Percentiles rank a stretch among this genome's conserved stretches.
These are phyloP conservation scores for Oenanthe javanica DNA, from an alignment of 140 eudicot species.

Conservation along the genomic window DNA sequence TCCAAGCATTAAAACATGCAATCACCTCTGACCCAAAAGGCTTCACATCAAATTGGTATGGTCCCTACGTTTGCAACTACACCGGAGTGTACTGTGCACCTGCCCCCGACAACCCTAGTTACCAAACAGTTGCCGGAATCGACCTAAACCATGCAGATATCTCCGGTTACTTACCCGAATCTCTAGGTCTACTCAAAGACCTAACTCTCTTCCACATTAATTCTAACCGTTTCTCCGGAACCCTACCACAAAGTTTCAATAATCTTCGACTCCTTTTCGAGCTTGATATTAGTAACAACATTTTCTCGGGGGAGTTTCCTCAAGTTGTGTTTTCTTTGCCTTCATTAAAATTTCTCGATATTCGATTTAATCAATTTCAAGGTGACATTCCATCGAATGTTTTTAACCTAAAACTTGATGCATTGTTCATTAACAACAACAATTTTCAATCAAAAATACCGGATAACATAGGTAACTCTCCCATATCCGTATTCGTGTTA, in stretches of 20 bases:
- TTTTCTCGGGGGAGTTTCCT: conserved; percentile 62
- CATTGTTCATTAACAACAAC: conserved; percentile 75
- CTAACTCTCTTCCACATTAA: conserved; percentile 70
- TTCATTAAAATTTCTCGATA: conserved; percentile 54
- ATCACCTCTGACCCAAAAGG: conserved; percentile 66
- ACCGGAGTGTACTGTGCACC: conserved; percentile 88
- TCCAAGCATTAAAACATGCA: conserved; percentile 77
- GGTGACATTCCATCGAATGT: conserved; percentile 50
- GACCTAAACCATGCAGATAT: conserved; percentile 74
- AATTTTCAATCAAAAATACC: conserved; percentile 37
- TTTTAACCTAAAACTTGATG: conserved; percentile 69
- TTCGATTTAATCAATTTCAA: conserved; percentile 50
- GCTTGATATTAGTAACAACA: conserved; percentile 76
- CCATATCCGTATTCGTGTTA: conserved; percentile 64
- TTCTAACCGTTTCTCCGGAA: conserved; percentile 55
- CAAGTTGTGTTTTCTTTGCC: conserved; percentile 44
- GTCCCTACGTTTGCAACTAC: conserved; percentile 58
- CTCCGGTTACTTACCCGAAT: conserved; percentile 51
- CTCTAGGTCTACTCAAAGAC: conserved; percentile 61
- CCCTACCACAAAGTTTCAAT: conserved; percentile 39
- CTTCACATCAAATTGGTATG: conserved; percentile 66
- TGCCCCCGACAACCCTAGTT: conserved; percentile 45
- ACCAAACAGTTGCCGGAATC: conserved; percentile 70
- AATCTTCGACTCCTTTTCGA: conserved; percentile 54
- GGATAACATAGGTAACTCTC: conserved; percentile 53